Percentiles rank a stretch among this genome's conserved stretches.
Conservation (phyloP, 2,329 filamentous ascomycete genomes). For the Paecilomyces fulvus region DNA sequence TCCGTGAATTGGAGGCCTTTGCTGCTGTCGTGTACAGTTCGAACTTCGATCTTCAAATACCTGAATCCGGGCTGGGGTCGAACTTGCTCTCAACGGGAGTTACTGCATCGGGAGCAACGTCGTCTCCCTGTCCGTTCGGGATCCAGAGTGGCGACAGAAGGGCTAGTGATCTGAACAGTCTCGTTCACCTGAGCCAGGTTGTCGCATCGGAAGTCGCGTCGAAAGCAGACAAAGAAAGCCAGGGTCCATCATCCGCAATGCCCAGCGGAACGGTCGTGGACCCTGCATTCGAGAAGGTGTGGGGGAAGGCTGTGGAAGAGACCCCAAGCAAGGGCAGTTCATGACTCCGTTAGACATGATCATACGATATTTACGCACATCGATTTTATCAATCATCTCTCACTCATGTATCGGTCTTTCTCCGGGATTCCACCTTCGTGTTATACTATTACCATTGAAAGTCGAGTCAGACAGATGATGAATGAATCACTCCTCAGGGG, state of each 20-base stretch:
- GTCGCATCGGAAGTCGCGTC: constrained; percentile 1
- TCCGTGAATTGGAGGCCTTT: constrained; percentile 41
- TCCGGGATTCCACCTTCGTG: not conserved
- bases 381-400: not conserved
- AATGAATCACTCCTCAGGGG: not conserved
- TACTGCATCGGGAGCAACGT: constrained; percentile 6
- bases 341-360: not conserved
- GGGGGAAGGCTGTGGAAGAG: constrained; percentile 27
- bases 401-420: not conserved
- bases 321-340: not conserved
- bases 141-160: constrained; percentile 10
- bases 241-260: constrained; percentile 1
- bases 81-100: constrained; percentile 5
- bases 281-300: constrained; percentile 26
- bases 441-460: not conserved
- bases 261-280: constrained; percentile 9
- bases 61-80: constrained; percentile 14
- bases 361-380: not conserved
- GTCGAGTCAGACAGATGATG: not conserved
- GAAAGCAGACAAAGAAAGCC: not conserved
- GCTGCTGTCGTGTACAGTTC: constrained; percentile 43
- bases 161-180: constrained; percentile 3
- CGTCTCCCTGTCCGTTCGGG: constrained; percentile 13
- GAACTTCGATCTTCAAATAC: constrained; percentile 33
- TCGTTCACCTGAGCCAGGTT: not conserved